Base-by-base conservation (phyloP, 108 stramenopile species). In the Epithemia pelagica region DNA sequence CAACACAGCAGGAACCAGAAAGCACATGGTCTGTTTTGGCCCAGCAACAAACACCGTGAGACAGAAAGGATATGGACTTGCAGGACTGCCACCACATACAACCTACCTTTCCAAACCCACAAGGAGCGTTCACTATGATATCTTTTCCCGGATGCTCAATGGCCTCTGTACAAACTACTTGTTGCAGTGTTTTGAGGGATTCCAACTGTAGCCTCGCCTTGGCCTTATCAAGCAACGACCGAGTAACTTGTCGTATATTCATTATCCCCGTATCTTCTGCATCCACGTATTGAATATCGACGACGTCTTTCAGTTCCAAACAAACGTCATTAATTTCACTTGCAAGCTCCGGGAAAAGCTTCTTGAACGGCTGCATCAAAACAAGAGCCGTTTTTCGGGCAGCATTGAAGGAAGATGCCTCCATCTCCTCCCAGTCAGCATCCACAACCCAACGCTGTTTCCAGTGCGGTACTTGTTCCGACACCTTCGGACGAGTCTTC, bases 31-130 rank as follows among this genome's bases (percentile, higher is more conserved):
- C 32, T 46, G 37, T 10, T 5, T 10, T 10, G 10, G 37, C 5
- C 5, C 5, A 10, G 15, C 5, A 15, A 46, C 10, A 10, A 15
- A 46, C 10, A 46, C 15, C 37, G 15, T 15, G 15, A 15, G 10
- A 46, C 15, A 15, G 37, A 46, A 46, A 46, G 15, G 37, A 46
- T 5, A 46, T 10, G 15, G 15, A 46, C 37, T 10, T 10, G 10
- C 37, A 15, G 37, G 37, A 10, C 37, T n/a, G n/a, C n/a, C n/a
- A n/a, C n/a, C n/a, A n/a, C 5, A 46, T 10, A 46, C 37, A 46
- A 46, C 37, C 5, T 46, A 46, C 37, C 37, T 67, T 67, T 25
- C 67, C 67, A 28, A 25, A 33, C 7, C 67, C 67, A 59, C 67
- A 67, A 20, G 67, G 67, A n/a, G 67, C 67, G 27, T 58, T 22